Evolutionary conservation across 148 eudicot genomes (phyloP), one percentile per base, ranked within the genome.

Genomic region (Amaranthus hypochondriacus): DNA sequence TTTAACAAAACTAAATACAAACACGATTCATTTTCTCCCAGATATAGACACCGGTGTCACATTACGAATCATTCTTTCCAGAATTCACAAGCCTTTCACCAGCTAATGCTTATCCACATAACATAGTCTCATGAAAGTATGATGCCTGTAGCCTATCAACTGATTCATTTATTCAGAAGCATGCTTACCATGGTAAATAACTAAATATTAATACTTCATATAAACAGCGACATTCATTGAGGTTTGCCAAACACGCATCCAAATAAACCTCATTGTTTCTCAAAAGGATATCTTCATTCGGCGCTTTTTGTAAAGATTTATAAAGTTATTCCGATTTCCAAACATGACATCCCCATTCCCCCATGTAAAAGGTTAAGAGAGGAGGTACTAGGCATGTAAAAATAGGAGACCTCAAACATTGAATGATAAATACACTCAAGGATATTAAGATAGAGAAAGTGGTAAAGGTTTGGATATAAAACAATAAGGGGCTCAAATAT

Each of bases 221-320:
- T 56, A n/a, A 62, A 4, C 21, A 15, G 69, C 48, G 5, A 28
- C 21, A 3, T 28, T 21, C 9, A 5, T 60, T 21, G 63, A 66
- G 52, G 53, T 4, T 21, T 66, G 69, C 13, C 69, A 47, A 47
- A 66, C 69, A 66, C n/a, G 11, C 54, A 66, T 66, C 69, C 53
- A 66, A 46, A 11, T 66, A 49, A 46, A 66, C 49, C 53, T 66
- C 63, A 66, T 66, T 66, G 52, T 14, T 60, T 18, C 9, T 58
- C 39, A 5, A 18, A 6, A 9, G 13, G 2, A 60, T 60, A 10
- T 60, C 63, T 60, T 60, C 63, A 60, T 28, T 28, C 4, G 43
- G 39, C 39, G 39, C 39, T 28, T 1, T 28, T 28, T 28, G 18
- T 28, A 28, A 28, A 28, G 39, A 28, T 28, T 28, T 28, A 28